Conservation (phyloP, 1,139 yeast species). For the Pichia sp. region DNA sequence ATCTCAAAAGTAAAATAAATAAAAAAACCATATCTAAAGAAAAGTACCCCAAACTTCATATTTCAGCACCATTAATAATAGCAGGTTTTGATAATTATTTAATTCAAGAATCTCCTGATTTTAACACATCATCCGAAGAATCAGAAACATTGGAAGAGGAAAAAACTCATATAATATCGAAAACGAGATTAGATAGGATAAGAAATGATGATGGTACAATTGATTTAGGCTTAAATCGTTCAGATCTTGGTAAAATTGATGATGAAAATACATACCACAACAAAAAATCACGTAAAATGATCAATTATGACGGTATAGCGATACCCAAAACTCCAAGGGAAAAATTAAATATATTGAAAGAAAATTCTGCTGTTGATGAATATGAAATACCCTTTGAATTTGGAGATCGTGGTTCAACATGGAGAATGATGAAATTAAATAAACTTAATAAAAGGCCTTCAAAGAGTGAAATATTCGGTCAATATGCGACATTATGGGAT, state of each 20-base stretch:
- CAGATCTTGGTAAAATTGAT: slow-evolving; percentile 3
- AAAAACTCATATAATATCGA: slow-evolving; percentile 3
- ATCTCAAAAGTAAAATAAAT: background rate
- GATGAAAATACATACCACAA: background rate
- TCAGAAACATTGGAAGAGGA: slow-evolving; percentile 2
- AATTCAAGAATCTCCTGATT: slow-evolving; percentile 23
- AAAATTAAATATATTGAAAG: no score
- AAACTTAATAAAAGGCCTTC: slow-evolving; percentile 16
- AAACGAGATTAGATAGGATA: slow-evolving; percentile 9
- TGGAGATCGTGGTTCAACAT: slow-evolving; percentile 33
- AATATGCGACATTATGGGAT: slow-evolving; percentile 18
- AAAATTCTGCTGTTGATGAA: background rate
- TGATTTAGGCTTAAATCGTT: slow-evolving; percentile 11
- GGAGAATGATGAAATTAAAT: slow-evolving; percentile 33
- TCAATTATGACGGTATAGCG: no score
- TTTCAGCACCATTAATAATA: background rate
- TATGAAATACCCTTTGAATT: slow-evolving; percentile 23
- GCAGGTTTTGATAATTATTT: slow-evolving; percentile 15
- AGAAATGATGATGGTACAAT: slow-evolving; percentile 13
- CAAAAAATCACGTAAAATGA: background rate
- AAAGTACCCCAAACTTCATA: background rate
- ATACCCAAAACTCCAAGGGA: no score
- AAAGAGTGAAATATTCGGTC: slow-evolving; percentile 5
- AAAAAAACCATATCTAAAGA: background rate
- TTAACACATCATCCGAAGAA: slow-evolving; percentile 22